A percentile compares a stretch with the other conserved stretches of the same genome.
phyloP scores from a whole-genome alignment of 805 yeast species.

The Deakozyma indianensis region DNA sequence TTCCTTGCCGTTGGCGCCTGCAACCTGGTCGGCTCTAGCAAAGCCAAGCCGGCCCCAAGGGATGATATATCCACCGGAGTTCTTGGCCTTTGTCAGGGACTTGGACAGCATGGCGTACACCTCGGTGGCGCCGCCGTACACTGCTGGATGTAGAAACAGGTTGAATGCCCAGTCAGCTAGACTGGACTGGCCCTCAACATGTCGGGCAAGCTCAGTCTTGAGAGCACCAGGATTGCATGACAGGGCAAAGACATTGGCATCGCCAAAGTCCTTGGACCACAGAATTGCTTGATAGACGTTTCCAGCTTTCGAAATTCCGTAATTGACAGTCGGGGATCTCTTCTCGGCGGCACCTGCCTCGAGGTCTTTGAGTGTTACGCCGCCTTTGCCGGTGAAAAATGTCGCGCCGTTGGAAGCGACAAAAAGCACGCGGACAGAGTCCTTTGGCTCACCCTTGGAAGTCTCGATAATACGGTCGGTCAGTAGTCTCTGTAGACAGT shows the following conservation, averaged over 20 bases:
- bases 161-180: constrained; percentile 1
- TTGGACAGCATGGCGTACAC: constrained; percentile 27
- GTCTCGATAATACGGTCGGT: constrained; percentile 22
- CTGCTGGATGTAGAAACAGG: constrained; percentile 9
- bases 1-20: constrained; percentile 18
- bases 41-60: constrained; percentile 27
- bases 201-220: constrained; percentile 21
- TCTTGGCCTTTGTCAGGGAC: constrained; percentile 17
- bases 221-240: constrained; percentile 26
- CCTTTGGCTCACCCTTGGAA: constrained; percentile 15
- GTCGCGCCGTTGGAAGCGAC: constrained; percentile 25
- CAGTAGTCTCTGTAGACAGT: constrained; percentile 22
- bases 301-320: constrained; percentile 30
- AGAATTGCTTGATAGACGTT: constrained; percentile 21
- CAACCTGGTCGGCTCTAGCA: constrained; percentile 22
- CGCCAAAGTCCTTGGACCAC: constrained; percentile 19
- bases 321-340: constrained; percentile 8
- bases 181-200: constrained; percentile 3
- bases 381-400: constrained; percentile 14
- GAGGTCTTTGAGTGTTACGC: constrained; percentile 25
- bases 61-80: constrained; percentile 21
- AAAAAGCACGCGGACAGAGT: constrained; percentile 27
- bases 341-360: constrained; percentile 12
- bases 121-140: constrained; percentile 29
- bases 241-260: constrained; percentile 18